These are phyloP conservation scores for Saccharomyces uvarum DNA, from an alignment of 1,139 yeast species.

Conservation along the genomic window DNA sequence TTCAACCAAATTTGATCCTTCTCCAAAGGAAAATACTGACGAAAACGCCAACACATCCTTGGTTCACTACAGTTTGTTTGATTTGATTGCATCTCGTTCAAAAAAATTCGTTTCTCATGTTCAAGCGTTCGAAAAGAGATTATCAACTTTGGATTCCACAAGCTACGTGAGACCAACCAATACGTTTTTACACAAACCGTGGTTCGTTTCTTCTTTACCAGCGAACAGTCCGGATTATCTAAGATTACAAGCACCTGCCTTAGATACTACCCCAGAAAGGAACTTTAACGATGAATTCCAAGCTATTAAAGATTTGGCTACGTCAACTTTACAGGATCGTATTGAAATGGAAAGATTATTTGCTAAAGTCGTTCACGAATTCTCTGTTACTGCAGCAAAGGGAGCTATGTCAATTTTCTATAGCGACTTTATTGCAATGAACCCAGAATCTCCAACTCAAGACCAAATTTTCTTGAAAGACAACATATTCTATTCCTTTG, in stretches of 20 bases:
- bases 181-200: slow-evolving; percentile 59
- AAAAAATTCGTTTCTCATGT: slow-evolving; percentile 36
- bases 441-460: slow-evolving; percentile 57
- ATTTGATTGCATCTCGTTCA: slow-evolving; percentile 31
- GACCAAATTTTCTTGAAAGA: slow-evolving; percentile 67
- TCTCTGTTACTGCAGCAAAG: slow-evolving; percentile 64
- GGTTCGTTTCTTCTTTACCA: slow-evolving; percentile 48
- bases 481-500: slow-evolving; percentile 81
- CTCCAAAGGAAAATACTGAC: slow-evolving; percentile 34
- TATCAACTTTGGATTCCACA: slow-evolving; percentile 45
- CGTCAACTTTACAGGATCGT: slow-evolving; percentile 52
- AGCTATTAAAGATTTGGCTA: slow-evolving; percentile 64
- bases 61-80: slow-evolving; percentile 31
- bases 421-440: slow-evolving; percentile 73
- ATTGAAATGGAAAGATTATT: slow-evolving; percentile 69
- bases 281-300: slow-evolving; percentile 94
- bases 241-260: slow-evolving; percentile 21
- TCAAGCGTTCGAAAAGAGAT: slow-evolving; percentile 34
- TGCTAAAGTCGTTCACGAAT: slow-evolving; percentile 68
- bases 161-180: slow-evolving; percentile 55
- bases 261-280: slow-evolving; percentile 35
- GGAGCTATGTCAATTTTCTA: slow-evolving; percentile 73
- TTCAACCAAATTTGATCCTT: slow-evolving; percentile 61
- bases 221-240: slow-evolving; percentile 25
- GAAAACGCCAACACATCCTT: slow-evolving; percentile 10